Evolutionary conservation across 2,329 filamentous ascomycete species (phyloP).

Genomic region (Xylariaceae sp.): DNA sequence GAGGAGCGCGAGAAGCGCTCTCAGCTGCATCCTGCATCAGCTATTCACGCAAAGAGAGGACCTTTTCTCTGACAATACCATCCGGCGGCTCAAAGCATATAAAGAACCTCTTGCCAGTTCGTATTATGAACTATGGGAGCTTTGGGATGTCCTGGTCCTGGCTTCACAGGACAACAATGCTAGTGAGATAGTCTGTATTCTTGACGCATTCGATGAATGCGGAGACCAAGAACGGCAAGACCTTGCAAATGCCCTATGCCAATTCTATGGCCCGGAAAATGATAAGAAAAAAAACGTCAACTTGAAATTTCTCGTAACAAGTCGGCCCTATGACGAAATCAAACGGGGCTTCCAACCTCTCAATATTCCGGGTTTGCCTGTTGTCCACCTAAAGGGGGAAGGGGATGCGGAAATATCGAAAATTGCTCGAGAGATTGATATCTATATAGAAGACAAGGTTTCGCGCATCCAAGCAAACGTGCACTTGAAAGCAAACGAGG

Average conservation of each 20-base stretch:
- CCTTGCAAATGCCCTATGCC: background rate
- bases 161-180: background rate
- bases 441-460: background rate
- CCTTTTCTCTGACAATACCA: too few relatives aligned
- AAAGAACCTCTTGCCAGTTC: too few relatives aligned
- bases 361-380: background rate
- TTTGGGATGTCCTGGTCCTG: too few relatives aligned
- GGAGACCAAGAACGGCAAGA: background rate
- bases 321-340: constrained; percentile 1
- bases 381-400: constrained; percentile 7
- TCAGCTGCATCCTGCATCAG: constrained; percentile 35
- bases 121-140: too few relatives aligned
- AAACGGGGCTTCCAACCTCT: background rate
- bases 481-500: background rate
- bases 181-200: constrained; percentile 15
- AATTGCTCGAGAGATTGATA: constrained; percentile 10
- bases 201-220: constrained; percentile 19
- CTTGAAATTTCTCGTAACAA: constrained; percentile 18
- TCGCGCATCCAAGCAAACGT: background rate
- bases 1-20: background rate
- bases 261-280: background rate
- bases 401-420: background rate
- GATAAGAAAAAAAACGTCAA: background rate
- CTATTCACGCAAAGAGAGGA: too few relatives aligned
- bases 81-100: too few relatives aligned